phyloP scores from a whole-genome alignment of 495 filamentous ascomycete species.

The Penicillium cinerascens region DNA sequence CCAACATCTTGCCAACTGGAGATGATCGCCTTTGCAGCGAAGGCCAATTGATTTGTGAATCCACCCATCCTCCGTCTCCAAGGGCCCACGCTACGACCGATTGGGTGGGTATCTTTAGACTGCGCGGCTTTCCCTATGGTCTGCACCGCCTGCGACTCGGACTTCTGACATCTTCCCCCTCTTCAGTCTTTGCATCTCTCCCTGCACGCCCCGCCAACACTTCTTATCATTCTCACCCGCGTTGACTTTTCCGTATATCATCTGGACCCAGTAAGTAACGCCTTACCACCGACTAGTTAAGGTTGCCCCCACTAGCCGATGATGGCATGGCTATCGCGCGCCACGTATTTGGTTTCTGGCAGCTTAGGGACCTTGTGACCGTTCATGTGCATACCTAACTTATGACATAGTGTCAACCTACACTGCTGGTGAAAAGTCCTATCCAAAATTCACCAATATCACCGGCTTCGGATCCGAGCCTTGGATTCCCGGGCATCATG shows the following conservation, averaged over 20 bases:
- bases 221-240: neutral
- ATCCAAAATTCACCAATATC: neutral
- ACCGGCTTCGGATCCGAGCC: conserved; percentile 15
- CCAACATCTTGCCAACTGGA: conserved; percentile 4
- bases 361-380: neutral
- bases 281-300: neutral
- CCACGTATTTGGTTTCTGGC: neutral
- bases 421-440: neutral
- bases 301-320: neutral
- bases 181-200: conserved; percentile 14
- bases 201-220: neutral
- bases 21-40: conserved; percentile 17
- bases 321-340: neutral
- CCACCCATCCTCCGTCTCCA: conserved; percentile 14
- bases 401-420: conserved; percentile 3
- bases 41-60: conserved; percentile 19
- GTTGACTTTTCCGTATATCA: neutral
- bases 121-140: conserved; percentile 11
- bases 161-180: conserved; percentile 16
- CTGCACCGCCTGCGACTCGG: conserved; percentile 9
- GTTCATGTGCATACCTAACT: conserved; percentile 1
- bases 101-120: conserved; percentile 18
- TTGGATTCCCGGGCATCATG: conserved; percentile 20
- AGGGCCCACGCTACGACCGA: conserved; percentile 16
- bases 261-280: conserved; percentile 11